Conservation (phyloP, 2,329 filamentous ascomycete species). For the Juglanconis juglandina region DNA sequence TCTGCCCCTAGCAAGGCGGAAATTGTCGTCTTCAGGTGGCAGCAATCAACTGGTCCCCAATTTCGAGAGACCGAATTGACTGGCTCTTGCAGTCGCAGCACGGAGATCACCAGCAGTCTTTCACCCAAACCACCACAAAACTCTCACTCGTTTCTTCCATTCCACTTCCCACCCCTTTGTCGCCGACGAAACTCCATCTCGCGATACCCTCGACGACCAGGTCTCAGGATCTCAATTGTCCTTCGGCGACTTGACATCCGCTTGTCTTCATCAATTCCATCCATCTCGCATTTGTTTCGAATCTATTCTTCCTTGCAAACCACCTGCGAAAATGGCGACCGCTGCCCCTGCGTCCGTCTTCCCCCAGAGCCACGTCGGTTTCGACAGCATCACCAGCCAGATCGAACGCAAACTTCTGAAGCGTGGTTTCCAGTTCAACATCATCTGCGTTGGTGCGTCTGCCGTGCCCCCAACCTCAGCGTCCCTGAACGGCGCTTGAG, state of each 20-base stretch:
- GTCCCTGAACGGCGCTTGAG: neutral
- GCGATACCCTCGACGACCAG: conserved; percentile 12
- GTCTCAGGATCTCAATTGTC: conserved; percentile 26
- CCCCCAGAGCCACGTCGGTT: conserved; percentile 98
- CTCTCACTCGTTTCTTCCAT: conserved; percentile 16
- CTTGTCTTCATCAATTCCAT: conserved; percentile 30
- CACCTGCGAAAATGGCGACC: conserved; percentile 45
- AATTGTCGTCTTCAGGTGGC: conserved; percentile 43
- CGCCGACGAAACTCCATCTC: conserved; percentile 18
- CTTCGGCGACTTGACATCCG: conserved; percentile 24
- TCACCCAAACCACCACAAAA: conserved; percentile 13
- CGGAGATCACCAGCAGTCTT: conserved; percentile 8
- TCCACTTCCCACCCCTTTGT: conserved; percentile 1
- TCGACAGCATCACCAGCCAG: conserved; percentile 99
- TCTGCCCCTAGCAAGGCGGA: conserved; percentile 33
- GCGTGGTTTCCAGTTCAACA: conserved; percentile 99
- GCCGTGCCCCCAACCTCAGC: neutral
- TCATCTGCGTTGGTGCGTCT: conserved; percentile 94
- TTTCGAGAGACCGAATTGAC: conserved; percentile 21
- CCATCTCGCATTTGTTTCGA: conserved; percentile 26
- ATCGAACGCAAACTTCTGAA: conserved; percentile 99
- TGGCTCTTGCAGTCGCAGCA: conserved; percentile 5
- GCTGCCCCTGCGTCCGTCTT: conserved; percentile 72
- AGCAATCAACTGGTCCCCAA: conserved; percentile 26
- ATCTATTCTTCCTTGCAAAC: conserved; percentile 22